Percentiles rank a stretch among this genome's conserved stretches.
These are phyloP conservation scores for Phytophthora crassamura DNA, from an alignment of 352 stramenopile genomes.

Conservation along the genomic window DNA sequence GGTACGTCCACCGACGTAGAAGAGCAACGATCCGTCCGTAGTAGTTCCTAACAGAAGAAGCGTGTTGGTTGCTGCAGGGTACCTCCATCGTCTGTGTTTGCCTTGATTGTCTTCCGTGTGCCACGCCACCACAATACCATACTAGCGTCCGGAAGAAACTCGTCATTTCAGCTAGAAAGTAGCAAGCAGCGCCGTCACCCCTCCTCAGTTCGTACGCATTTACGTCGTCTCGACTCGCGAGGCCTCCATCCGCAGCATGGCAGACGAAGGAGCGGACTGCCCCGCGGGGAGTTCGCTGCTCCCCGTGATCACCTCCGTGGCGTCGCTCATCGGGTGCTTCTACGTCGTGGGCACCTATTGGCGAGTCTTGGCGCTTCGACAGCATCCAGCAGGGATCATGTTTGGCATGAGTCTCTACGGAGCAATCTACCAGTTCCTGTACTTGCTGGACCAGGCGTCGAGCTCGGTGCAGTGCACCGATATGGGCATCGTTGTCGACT, in stretches of 20 bases:
- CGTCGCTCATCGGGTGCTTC: conserved; percentile 76
- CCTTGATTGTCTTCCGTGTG: too few species aligned
- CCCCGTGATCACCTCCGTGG: conserved; percentile 65
- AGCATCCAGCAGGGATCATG: conserved; percentile 88
- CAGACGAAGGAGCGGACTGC: conserved; percentile 39
- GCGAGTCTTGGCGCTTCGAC: conserved; percentile 68
- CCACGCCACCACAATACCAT: too few species aligned
- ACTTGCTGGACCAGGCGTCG: conserved; percentile 60
- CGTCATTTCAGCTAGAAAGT: too few species aligned
- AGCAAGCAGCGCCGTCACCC: too few species aligned
- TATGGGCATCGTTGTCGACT: conserved; percentile 76
- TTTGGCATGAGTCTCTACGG: conserved; percentile 88
- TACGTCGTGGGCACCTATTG: conserved; percentile 83
- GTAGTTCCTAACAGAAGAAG: too few species aligned
- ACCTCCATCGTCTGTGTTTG: too few species aligned
- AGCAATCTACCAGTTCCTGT: conserved; percentile 85
- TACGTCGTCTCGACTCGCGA: too few species aligned
- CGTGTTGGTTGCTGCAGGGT: neutral
- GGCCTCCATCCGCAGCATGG: conserved; percentile 22
- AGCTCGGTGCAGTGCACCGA: conserved; percentile 57
- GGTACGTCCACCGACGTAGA: conserved; percentile 22
- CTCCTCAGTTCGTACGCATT: too few species aligned
- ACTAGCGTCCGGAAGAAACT: too few species aligned
- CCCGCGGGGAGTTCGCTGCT: conserved; percentile 55
- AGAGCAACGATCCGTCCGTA: too few species aligned